Evolutionary conservation across 768 basidiomycete species (phyloP).

Genomic region (Mycena crocata): DNA sequence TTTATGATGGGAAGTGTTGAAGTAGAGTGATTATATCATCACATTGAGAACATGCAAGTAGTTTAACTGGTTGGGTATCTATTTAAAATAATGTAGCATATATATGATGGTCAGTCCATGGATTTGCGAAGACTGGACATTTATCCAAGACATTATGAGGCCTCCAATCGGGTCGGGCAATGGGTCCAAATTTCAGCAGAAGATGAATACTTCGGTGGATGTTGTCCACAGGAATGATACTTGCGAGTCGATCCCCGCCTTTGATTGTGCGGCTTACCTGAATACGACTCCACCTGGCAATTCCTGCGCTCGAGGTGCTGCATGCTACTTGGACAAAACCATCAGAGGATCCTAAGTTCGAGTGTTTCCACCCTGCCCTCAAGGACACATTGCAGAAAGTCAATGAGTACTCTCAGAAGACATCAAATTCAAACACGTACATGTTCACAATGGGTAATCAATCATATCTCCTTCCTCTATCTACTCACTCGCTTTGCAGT

Average conservation of each 20-base stretch:
- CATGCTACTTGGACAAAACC: constrained; percentile 40
- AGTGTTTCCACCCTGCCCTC: constrained; percentile 36
- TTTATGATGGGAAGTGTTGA: too few relatives aligned
- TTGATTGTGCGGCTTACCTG: too few relatives aligned
- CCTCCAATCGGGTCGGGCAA: background rate
- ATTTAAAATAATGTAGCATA: too few relatives aligned
- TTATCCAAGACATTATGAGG: background rate
- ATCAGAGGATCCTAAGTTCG: constrained; percentile 28
- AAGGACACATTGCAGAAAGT: constrained; percentile 45
- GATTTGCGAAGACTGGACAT: background rate
- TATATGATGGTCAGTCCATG: background rate
- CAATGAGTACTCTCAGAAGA: constrained; percentile 47
- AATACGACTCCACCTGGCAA: constrained; percentile 41
- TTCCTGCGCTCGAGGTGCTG: constrained; percentile 44
- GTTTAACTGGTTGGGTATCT: too few relatives aligned
- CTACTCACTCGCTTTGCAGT: constrained; percentile 7
- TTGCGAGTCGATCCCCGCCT: background rate
- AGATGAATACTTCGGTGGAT: too few relatives aligned
- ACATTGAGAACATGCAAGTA: too few relatives aligned
- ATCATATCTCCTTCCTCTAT: background rate
- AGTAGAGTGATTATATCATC: too few relatives aligned
- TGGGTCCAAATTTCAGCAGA: background rate
- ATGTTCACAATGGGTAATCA: constrained; percentile 47
- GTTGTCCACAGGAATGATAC: background rate
- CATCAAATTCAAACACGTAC: constrained; percentile 44